Conservation (phyloP, 257 asterid species). For the Avicennia marina region DNA sequence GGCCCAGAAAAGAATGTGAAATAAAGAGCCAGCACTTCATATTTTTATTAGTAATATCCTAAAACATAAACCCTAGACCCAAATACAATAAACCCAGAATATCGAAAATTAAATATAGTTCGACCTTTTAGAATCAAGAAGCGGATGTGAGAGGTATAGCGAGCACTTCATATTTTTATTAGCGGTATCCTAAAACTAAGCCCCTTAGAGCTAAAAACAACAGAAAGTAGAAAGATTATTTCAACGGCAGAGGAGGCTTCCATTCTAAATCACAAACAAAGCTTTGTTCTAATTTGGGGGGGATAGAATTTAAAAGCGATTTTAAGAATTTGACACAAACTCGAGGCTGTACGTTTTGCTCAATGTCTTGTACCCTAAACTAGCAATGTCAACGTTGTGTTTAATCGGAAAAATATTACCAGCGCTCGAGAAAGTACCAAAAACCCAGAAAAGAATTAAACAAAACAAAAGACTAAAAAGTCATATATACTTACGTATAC, state of each 20-base stretch:
- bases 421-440: neutral
- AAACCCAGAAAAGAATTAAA: neutral
- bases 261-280: neutral
- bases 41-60: neutral
- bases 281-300: neutral
- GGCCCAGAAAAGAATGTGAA: neutral
- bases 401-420: neutral
- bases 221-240: neutral
- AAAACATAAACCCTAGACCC: neutral
- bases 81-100: neutral
- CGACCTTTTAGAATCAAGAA: neutral
- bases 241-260: neutral
- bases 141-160: neutral
- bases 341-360: neutral
- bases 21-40: neutral
- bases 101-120: neutral
- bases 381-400: neutral
- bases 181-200: neutral
- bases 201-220: neutral
- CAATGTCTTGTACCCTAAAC: neutral
- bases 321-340: neutral
- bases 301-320: neutral
- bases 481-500: neutral
- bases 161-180: neutral
- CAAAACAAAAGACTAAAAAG: neutral